These are phyloP conservation scores for Neoboletus magnificus DNA, from an alignment of 768 basidiomycete species.

Conservation along the genomic window DNA sequence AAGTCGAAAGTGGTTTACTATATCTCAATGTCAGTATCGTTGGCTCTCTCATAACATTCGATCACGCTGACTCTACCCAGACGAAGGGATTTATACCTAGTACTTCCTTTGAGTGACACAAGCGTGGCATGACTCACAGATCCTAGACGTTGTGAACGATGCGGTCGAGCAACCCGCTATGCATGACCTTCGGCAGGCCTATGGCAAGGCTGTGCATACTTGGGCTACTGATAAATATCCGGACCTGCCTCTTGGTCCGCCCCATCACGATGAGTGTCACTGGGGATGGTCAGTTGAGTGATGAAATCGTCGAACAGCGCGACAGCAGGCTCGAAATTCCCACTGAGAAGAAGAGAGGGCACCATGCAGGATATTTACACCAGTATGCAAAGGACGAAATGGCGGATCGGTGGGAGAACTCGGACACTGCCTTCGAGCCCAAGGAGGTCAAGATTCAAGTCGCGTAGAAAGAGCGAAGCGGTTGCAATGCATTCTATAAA, in stretches of 20 bases:
- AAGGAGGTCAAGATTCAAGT: slow-evolving; percentile 23
- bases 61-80: slow-evolving; percentile 5
- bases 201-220: slow-evolving; percentile 45
- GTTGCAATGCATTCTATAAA: background rate
- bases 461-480: background rate
- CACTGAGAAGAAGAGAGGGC: slow-evolving; percentile 33
- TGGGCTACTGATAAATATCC: slow-evolving; percentile 39
- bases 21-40: slow-evolving; percentile 26
- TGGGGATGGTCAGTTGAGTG: slow-evolving; percentile 34
- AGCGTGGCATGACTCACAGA: background rate
- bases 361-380: slow-evolving; percentile 38
- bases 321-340: slow-evolving; percentile 35
- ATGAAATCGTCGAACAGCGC: slow-evolving; percentile 28
- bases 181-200: slow-evolving; percentile 44
- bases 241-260: slow-evolving; percentile 44
- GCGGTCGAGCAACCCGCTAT: slow-evolving; percentile 38
- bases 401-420: slow-evolving; percentile 39
- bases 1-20: slow-evolving; percentile 37
- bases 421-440: slow-evolving; percentile 34
- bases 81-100: slow-evolving; percentile 27
- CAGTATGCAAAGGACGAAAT: slow-evolving; percentile 35
- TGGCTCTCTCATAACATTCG: background rate
- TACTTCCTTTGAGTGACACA: background rate
- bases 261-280: slow-evolving; percentile 48
- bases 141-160: slow-evolving; percentile 31